Evolutionary conservation across 306 rosid genomes (phyloP), one percentile per base, ranked within the genome.

Genomic region (Adenanthera pavonina): DNA sequence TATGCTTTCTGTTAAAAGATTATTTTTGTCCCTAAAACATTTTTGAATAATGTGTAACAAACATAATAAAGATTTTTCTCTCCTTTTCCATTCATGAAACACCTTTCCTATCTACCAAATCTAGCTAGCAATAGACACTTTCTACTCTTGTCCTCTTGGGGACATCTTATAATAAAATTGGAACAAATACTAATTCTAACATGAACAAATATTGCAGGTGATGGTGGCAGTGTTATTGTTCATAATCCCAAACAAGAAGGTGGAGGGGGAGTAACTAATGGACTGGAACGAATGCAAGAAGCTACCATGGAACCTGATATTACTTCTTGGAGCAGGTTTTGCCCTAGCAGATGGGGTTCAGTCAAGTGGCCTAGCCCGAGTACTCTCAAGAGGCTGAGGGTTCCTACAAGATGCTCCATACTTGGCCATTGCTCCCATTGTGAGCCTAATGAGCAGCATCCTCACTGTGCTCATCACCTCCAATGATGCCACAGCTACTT

Each of bases 261-360:
- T 81, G 73, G 49, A 62, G 11, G 98, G 97, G 3, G 97, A 95
- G 85, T 92, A 86, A 80, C 88, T 95, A 66, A 92, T 95, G 99
- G 90, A 85, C 74, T 95, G 97, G 99, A 89, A 91, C 84, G 95
- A 92, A 47, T 95, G 99, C 89, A 91, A 90, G 84, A 92, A 85
- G 81, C 86, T 95, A 19, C 98, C 97, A 0, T 95, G 98, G 97
- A 90, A 82, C 84, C 91, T 95, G 5, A 86, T 95, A 66, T 78
- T 95, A 52, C 89, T 95, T 15, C 85, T 92, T 4, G 98, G 98
- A 34, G 97, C 97, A 3, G 97, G 97, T 0, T 95, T 95, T 48
- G 98, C 98, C 79, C 70, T 92, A 66, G 98, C 98, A 0, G 98
- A 95, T 17, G 98, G 97, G 2, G 95, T 92, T 3, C 83, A 87